Percentiles rank a stretch among this genome's conserved stretches.
Evolutionary conservation across 768 basidiomycete species (phyloP).

Genomic region (Boletus patriciae): DNA sequence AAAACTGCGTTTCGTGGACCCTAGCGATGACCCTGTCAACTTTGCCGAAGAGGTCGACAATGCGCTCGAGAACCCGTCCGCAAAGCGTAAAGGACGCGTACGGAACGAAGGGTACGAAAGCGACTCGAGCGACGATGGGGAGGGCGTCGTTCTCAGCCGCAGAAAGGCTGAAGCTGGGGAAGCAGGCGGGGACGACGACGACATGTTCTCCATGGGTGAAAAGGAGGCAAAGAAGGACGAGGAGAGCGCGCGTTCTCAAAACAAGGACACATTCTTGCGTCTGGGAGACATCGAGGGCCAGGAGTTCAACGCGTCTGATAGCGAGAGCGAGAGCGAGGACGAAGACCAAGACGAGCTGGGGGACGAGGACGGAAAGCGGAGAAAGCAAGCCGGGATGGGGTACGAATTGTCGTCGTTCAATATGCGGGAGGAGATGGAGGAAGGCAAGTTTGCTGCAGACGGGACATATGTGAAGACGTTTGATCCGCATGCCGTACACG

Average conservation of each 20-base stretch:
- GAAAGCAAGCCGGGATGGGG: constrained; percentile 87
- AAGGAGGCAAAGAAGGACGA: constrained; percentile 52
- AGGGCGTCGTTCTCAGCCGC: constrained; percentile 87
- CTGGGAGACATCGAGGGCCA: constrained; percentile 97
- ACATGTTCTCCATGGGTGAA: constrained; percentile 73
- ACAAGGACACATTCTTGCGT: constrained; percentile 73
- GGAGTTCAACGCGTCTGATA: constrained; percentile 57
- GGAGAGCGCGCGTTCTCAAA: constrained; percentile 46
- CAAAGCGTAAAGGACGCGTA: constrained; percentile 67
- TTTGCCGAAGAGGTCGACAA: constrained; percentile 80
- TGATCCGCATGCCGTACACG: constrained; percentile 90
- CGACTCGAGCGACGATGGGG: constrained; percentile 92
- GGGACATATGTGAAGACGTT: constrained; percentile 83
- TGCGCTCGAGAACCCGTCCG: constrained; percentile 64
- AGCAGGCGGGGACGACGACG: constrained; percentile 66
- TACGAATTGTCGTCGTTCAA: constrained; percentile 94
- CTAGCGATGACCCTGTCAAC: constrained; percentile 67
- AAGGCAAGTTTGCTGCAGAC: constrained; percentile 95
- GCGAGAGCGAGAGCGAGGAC: constrained; percentile 42
- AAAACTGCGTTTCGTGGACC: constrained; percentile 79
- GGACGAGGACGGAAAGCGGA: constrained; percentile 74
- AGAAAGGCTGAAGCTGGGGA: constrained; percentile 52
- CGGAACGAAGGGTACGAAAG: constrained; percentile 90
- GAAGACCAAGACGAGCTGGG: constrained; percentile 41
- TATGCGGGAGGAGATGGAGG: constrained; percentile 98